A percentile compares a stretch with the other conserved stretches of the same genome.
phyloP scores from a whole-genome alignment of 1,284 basidiomycete genomes.

The Stereum hirsutum region DNA sequence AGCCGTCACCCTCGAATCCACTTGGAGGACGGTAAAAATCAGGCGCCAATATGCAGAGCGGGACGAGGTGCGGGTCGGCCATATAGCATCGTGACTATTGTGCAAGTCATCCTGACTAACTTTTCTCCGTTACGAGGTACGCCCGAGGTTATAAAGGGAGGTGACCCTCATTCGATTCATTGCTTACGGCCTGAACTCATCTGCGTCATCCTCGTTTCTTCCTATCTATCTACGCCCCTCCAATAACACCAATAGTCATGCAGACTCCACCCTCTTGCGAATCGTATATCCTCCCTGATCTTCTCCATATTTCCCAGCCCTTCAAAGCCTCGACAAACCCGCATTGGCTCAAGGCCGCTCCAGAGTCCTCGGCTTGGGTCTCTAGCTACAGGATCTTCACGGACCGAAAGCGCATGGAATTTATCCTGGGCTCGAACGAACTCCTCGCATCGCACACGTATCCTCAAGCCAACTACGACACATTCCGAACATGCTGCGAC shows the following conservation, averaged over 20 bases:
- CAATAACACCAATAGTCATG: background rate
- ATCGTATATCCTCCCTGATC: slow-evolving; percentile 43
- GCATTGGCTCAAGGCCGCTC: slow-evolving; percentile 41
- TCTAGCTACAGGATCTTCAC: slow-evolving; percentile 49
- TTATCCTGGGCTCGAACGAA: slow-evolving; percentile 50
- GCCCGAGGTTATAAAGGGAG: too few species aligned
- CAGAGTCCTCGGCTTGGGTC: slow-evolving; percentile 53
- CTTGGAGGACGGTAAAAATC: too few species aligned
- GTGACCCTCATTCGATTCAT: too few species aligned
- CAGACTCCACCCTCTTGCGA: background rate
- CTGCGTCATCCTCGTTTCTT: too few species aligned
- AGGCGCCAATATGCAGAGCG: too few species aligned
- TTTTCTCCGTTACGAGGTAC: too few species aligned
- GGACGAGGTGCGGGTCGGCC: too few species aligned
- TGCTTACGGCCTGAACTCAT: too few species aligned
- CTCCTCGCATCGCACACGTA: slow-evolving; percentile 45
- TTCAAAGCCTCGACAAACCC: slow-evolving; percentile 38
- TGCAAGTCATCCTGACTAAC: too few species aligned
- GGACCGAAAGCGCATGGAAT: slow-evolving; percentile 49
- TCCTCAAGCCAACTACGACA: slow-evolving; percentile 47
- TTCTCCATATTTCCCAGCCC: slow-evolving; percentile 33
- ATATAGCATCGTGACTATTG: too few species aligned
- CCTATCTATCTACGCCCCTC: too few species aligned
- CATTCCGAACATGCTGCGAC: slow-evolving; percentile 55
- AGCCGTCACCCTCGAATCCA: too few species aligned